These are phyloP conservation scores for Hypomontagnella monticulosa DNA, from an alignment of 495 filamentous ascomycete species.

Conservation along the genomic window DNA sequence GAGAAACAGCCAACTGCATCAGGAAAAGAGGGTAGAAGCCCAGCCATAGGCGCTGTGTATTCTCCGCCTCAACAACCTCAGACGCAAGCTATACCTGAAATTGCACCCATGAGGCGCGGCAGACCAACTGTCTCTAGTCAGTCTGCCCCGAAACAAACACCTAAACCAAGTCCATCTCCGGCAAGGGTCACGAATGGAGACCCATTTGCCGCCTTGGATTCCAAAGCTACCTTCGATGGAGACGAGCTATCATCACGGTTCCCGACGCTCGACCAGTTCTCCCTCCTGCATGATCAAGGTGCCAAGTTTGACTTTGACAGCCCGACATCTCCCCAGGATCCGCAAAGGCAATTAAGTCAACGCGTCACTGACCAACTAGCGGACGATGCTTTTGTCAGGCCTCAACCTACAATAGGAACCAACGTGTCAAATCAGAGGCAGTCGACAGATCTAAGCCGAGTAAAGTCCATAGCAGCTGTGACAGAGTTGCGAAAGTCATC, in stretches of 20 bases:
- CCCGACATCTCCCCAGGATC: slow-evolving; percentile 55
- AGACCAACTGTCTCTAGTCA: slow-evolving; percentile 69
- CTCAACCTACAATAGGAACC: slow-evolving; percentile 48
- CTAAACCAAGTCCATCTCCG: slow-evolving; percentile 80
- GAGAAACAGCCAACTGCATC: slow-evolving; percentile 27
- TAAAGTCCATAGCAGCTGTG: slow-evolving; percentile 32
- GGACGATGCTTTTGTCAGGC: slow-evolving; percentile 83
- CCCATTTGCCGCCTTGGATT: slow-evolving; percentile 89
- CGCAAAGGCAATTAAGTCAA: slow-evolving; percentile 71
- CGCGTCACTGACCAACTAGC: slow-evolving; percentile 84
- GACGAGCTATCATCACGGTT: slow-evolving; percentile 90
- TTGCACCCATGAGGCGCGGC: slow-evolving; percentile 93
- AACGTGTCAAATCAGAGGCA: slow-evolving; percentile 44
- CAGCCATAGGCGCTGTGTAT: slow-evolving; percentile 74
- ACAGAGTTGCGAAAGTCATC: slow-evolving; percentile 33
- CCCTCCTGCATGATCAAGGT: slow-evolving; percentile 85
- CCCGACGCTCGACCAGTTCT: slow-evolving; percentile 92
- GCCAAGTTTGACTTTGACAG: slow-evolving; percentile 88
- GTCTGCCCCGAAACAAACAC: slow-evolving; percentile 48
- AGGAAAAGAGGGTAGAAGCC: slow-evolving; percentile 51
- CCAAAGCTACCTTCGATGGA: slow-evolving; percentile 60
- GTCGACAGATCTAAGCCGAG: slow-evolving; percentile 46
- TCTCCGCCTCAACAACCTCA: slow-evolving; percentile 74
- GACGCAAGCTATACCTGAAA: slow-evolving; percentile 81
- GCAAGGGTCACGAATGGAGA: slow-evolving; percentile 75